A percentile compares a stretch with the other conserved stretches of the same genome.
Conservation (phyloP, 306 rosid genomes). For the Parietaria judaica region DNA sequence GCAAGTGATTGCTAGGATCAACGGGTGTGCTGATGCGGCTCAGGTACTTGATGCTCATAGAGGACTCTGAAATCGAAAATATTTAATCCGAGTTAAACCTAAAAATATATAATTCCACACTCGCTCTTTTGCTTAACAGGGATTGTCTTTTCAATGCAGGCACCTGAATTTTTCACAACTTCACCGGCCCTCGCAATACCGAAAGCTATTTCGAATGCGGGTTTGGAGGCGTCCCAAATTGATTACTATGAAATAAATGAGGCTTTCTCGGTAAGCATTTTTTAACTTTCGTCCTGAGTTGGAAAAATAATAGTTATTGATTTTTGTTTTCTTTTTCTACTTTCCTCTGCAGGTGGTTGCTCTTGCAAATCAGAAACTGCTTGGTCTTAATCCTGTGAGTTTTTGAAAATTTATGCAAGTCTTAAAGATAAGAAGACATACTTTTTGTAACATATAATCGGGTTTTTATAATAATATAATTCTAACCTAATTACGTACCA, state of each 20-base stretch:
- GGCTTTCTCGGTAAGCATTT: constrained; percentile 75
- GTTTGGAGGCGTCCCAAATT: constrained; percentile 71
- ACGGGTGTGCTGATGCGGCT: constrained; percentile 89
- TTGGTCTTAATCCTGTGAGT: constrained; percentile 82
- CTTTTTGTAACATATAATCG: too few species aligned
- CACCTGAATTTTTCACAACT: constrained; percentile 77
- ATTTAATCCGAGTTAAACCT: background rate
- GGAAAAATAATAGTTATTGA: background rate
- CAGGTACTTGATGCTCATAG: constrained; percentile 38
- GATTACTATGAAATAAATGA: constrained; percentile 92
- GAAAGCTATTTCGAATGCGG: constrained; percentile 78
- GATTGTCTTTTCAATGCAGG: constrained; percentile 40
- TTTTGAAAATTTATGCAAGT: background rate
- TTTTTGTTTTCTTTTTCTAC: constrained; percentile 11
- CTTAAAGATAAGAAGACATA: background rate
- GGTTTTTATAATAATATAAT: too few species aligned
- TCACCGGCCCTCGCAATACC: constrained; percentile 88
- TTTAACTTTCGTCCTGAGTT: background rate
- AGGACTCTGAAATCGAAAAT: too few species aligned
- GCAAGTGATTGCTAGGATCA: constrained; percentile 76
- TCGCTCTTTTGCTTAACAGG: constrained; percentile 20
- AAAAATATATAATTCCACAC: background rate
- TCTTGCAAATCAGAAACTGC: constrained; percentile 85
- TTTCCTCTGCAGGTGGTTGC: constrained; percentile 64
- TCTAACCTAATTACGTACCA: too few species aligned